These are phyloP conservation scores for Coffea canephora DNA, from an alignment of 257 asterid species.

Conservation along the genomic window DNA sequence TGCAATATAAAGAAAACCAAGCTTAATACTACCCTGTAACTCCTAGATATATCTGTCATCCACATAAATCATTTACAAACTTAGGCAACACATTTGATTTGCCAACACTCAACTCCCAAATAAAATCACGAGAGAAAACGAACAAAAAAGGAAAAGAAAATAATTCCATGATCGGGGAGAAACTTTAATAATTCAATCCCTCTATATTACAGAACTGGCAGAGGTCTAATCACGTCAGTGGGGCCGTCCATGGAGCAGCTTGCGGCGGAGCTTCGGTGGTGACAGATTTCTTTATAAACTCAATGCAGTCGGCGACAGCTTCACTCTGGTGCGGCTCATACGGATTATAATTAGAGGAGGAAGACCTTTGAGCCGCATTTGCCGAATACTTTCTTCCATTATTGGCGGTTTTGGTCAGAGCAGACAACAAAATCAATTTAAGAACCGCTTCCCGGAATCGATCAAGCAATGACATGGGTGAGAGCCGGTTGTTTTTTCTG, in stretches of 20 bases:
- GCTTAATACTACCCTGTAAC: background rate
- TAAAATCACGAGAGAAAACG: background rate
- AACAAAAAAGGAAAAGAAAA: background rate
- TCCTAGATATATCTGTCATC: background rate
- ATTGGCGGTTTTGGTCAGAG: constrained; percentile 28
- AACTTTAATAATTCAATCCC: background rate
- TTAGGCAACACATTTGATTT: background rate
- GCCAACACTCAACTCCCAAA: constrained; percentile 4
- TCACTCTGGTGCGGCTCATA: constrained; percentile 37
- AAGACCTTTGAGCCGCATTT: background rate
- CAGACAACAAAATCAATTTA: constrained; percentile 38
- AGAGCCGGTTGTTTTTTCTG: constrained; percentile 21
- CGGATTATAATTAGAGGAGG: background rate
- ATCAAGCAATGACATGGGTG: constrained; percentile 39
- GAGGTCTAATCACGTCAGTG: constrained; percentile 21
- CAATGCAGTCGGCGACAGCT: constrained; percentile 47
- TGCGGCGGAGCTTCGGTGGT: constrained; percentile 14
- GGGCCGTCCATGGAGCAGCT: constrained; percentile 13
- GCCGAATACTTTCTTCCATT: background rate
- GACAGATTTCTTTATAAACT: constrained; percentile 40
- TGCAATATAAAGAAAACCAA: background rate
- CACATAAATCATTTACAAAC: constrained; percentile 15
- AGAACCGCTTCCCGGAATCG: constrained; percentile 45
- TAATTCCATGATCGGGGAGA: background rate
- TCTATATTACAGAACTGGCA: constrained; percentile 21